Conservation (phyloP, 2,329 filamentous ascomycete species). For the Pseudogymnoascus sp. region DNA sequence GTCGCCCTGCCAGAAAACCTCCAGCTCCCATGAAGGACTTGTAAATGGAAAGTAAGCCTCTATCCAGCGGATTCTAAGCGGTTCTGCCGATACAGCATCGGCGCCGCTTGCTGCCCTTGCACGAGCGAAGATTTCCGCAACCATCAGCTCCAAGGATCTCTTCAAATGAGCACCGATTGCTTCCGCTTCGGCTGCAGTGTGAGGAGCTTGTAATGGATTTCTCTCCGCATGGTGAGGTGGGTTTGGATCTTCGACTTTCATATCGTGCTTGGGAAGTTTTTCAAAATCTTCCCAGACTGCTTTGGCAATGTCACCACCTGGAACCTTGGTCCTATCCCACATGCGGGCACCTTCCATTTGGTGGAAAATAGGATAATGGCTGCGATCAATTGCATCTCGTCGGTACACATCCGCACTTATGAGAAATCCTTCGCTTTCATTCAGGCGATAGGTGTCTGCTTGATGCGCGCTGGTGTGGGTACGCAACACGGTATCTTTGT, state of each 20-base stretch:
- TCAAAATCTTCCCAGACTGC: constrained; percentile 65
- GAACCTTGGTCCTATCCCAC: constrained; percentile 66
- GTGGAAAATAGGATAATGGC: constrained; percentile 94
- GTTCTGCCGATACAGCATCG: constrained; percentile 52
- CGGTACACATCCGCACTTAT: constrained; percentile 94
- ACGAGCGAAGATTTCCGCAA: constrained; percentile 78
- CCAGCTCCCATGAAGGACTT: constrained; percentile 88
- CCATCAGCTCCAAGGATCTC: constrained; percentile 78
- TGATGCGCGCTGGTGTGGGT: constrained; percentile 96
- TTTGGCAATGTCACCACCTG: constrained; percentile 50
- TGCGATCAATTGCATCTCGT: constrained; percentile 87
- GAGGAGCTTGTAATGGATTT: constrained; percentile 70
- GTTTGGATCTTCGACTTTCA: constrained; percentile 77
- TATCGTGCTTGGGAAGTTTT: constrained; percentile 61
- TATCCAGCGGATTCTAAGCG: constrained; percentile 83
- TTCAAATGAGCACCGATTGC: constrained; percentile 82
- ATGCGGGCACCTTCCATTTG: constrained; percentile 95
- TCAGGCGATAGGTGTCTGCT: constrained; percentile 66
- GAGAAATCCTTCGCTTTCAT: constrained; percentile 71
- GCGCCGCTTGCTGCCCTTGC: constrained; percentile 58
- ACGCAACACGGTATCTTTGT: constrained; percentile 71
- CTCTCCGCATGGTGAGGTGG: constrained; percentile 67
- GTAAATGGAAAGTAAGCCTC: constrained; percentile 98
- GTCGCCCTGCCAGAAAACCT: constrained; percentile 87
- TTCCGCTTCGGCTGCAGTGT: constrained; percentile 66